Evolutionary conservation across 371 early-diverging fungal genomes (phyloP).

Genomic region (Mucor velutinosus): DNA sequence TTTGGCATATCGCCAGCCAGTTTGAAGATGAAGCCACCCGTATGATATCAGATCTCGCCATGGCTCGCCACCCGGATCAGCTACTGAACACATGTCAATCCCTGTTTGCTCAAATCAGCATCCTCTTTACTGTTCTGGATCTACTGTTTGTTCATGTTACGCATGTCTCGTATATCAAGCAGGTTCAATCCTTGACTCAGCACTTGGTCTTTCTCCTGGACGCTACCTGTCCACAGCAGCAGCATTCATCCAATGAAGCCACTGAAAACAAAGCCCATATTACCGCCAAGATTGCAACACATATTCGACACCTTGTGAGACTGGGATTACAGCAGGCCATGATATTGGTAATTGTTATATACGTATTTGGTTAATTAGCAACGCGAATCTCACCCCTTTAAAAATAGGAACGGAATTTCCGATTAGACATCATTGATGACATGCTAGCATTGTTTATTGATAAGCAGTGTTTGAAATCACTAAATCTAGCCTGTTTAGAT

Average conservation of each 20-base stretch:
- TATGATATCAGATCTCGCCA: conserved; percentile 86
- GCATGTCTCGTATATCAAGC: conserved; percentile 4
- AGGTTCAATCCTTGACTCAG: neutral
- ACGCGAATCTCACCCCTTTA: neutral
- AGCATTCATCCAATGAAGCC: neutral
- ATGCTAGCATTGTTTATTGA: neutral
- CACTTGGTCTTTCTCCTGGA: neutral
- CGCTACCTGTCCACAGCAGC: neutral
- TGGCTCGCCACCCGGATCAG: conserved; percentile 60
- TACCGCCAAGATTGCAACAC: conserved; percentile 2
- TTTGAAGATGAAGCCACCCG: conserved; percentile 92
- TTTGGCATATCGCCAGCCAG: conserved; percentile 81
- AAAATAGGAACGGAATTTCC: conserved; percentile 18
- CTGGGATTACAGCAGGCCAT: conserved; percentile 19
- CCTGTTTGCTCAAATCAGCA: conserved; percentile 84
- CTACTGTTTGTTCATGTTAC: conserved; percentile 18
- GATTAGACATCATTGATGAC: neutral
- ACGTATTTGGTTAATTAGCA: neutral
- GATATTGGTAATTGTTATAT: conserved; percentile 15
- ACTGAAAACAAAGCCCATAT: conserved; percentile 2
- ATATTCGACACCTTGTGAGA: conserved; percentile 20
- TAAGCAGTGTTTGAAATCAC: neutral
- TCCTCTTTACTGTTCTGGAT: conserved; percentile 85
- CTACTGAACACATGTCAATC: conserved; percentile 57
- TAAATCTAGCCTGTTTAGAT: conserved; percentile 4